These are phyloP conservation scores for Chrysoporthe deuterocubensis DNA, from an alignment of 2,329 filamentous ascomycete species.

Conservation along the genomic window DNA sequence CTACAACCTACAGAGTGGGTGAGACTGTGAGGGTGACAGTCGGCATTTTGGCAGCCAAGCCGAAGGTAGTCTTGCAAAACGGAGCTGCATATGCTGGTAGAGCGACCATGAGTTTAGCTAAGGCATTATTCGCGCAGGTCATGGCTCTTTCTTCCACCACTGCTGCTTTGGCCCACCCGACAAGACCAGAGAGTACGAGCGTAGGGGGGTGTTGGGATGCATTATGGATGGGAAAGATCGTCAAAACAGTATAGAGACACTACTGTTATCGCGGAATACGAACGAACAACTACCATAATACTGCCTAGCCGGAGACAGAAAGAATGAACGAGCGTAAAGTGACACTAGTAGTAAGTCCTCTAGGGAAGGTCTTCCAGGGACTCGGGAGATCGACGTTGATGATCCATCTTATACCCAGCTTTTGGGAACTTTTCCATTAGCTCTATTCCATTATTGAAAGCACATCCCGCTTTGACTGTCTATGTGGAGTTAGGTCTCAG, in stretches of 20 bases:
- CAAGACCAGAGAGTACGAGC: conserved; percentile 5
- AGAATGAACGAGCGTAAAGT: neutral
- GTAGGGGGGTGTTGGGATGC: conserved; percentile 9
- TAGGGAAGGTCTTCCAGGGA: neutral
- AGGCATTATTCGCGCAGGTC: conserved; percentile 11
- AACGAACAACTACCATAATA: neutral
- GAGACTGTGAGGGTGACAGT: conserved; percentile 13
- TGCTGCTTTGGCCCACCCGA: conserved; percentile 15
- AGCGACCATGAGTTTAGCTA: conserved; percentile 11
- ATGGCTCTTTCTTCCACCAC: neutral
- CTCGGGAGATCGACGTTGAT: neutral
- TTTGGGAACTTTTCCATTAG: too few species aligned
- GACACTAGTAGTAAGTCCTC: too few species aligned
- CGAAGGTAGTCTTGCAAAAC: conserved; percentile 15
- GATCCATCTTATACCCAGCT: neutral
- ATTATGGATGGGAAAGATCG: neutral
- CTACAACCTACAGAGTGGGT: conserved; percentile 6
- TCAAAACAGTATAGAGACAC: neutral
- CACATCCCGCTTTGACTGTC: neutral
- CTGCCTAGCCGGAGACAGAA: neutral
- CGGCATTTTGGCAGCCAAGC: conserved; percentile 5
- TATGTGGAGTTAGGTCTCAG: neutral
- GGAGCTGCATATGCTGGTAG: conserved; percentile 15
- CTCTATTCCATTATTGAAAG: neutral
- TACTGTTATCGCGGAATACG: neutral